A percentile compares a stretch with the other conserved stretches of the same genome.
Evolutionary conservation across 306 rosid genomes (phyloP).

Genomic region (Cucurbita argyrosperma): DNA sequence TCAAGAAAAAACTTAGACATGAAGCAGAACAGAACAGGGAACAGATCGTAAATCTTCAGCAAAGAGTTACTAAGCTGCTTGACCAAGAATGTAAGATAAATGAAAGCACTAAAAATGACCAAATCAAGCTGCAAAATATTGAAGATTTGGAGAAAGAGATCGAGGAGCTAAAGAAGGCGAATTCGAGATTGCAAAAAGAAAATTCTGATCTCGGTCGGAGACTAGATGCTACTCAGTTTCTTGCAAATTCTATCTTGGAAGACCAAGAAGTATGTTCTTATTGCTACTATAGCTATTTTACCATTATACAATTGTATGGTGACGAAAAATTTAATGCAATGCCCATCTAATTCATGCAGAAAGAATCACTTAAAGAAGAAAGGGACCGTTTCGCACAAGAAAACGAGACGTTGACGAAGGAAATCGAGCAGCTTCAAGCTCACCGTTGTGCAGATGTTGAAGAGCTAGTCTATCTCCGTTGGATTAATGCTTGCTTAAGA

Average conservation of each 20-base stretch:
- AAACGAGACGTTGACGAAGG: constrained; percentile 33
- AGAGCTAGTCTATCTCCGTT: constrained; percentile 70
- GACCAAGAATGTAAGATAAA: constrained; percentile 33
- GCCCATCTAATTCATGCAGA: constrained; percentile 26
- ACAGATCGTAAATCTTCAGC: constrained; percentile 44
- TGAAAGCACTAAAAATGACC: constrained; percentile 19
- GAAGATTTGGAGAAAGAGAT: constrained; percentile 42
- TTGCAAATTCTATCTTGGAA: constrained; percentile 65
- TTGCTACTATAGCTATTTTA: neutral
- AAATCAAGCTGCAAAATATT: constrained; percentile 28
- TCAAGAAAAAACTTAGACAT: constrained; percentile 52
- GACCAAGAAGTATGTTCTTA: constrained; percentile 34
- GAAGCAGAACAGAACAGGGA: constrained; percentile 71
- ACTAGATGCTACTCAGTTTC: constrained; percentile 68
- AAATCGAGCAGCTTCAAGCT: constrained; percentile 44
- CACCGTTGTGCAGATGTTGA: constrained; percentile 60
- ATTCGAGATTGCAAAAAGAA: constrained; percentile 40
- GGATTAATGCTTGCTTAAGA: constrained; percentile 89
- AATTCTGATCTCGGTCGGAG: constrained; percentile 49
- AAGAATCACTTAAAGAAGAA: constrained; percentile 33
- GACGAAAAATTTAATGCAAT: neutral
- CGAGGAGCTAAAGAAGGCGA: constrained; percentile 39
- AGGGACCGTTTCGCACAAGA: constrained; percentile 23
- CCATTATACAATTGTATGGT: neutral
- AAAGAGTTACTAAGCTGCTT: constrained; percentile 47